Percentiles rank a stretch among this genome's conserved stretches.
Evolutionary conservation across 2,329 filamentous ascomycete genomes (phyloP).

Genomic region (Pseudocercospora ulei): DNA sequence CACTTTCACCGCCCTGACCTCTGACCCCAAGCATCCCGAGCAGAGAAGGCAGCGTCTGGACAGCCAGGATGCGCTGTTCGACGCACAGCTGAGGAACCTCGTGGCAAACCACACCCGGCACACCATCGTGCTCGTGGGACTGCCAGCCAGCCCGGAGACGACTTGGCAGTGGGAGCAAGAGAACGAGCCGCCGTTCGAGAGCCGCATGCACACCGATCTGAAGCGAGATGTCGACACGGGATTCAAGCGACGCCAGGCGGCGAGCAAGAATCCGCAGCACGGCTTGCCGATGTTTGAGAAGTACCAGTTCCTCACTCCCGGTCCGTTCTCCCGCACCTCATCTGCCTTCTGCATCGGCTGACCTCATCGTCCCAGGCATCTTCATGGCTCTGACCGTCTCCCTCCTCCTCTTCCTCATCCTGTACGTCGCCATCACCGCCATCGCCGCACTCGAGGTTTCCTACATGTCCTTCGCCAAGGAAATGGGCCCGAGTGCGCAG

Average conservation of each 20-base stretch:
- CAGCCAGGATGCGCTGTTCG: conserved; percentile 20
- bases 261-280: conserved; percentile 24
- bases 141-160: not conserved
- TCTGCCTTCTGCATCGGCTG: not conserved
- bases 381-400: conserved; percentile 74
- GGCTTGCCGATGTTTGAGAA: conserved; percentile 66
- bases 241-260: conserved; percentile 32
- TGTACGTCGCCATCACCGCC: conserved; percentile 67
- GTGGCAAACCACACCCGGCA: conserved; percentile 17
- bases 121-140: conserved; percentile 17
- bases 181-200: conserved; percentile 50
- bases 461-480: conserved; percentile 93
- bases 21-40: conserved; percentile 5
- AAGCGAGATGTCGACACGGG: conserved; percentile 52
- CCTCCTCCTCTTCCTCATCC: conserved; percentile 50
- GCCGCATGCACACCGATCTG: conserved; percentile 55
- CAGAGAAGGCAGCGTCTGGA: conserved; percentile 10
- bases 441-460: conserved; percentile 75
- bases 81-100: conserved; percentile 13
- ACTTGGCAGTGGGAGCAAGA: conserved; percentile 53
- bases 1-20: conserved; percentile 10
- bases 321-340: conserved; percentile 42
- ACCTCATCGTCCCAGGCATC: conserved; percentile 50
- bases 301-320: conserved; percentile 88
- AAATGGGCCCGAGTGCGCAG: conserved; percentile 78